Evolutionary conservation across 2,329 filamentous ascomycete species (phyloP), one percentile per base, ranked within the genome.

Genomic region (Pseudocercospora eumusae): DNA sequence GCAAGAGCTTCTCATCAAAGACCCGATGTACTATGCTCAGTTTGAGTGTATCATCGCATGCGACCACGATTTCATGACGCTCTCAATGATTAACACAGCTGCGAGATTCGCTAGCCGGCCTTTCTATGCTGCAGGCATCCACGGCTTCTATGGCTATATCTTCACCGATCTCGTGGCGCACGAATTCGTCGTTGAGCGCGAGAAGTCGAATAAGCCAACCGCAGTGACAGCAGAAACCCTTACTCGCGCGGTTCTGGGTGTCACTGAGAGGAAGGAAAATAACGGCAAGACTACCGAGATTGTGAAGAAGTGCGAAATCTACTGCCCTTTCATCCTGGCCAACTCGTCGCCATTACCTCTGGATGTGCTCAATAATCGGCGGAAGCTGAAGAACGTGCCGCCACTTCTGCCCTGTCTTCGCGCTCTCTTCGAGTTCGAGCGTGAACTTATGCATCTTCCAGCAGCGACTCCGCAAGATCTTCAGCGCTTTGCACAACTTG

Each of bases 131-230:
- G 90, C 92, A 36, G 89, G 88, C 56, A 86, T 89, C 2, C 91
- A 97, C 74, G 95, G 95, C 54, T 84, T 96, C 74, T 98, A 96
- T 75, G 95, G 95, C 60, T 99, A 91, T 79, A 90, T 96, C 68
- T 99, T 99, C 75, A 90, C 90, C 61, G 95, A 99, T 75, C 83
- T 99, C 21, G 92, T 96, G 69, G 84, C 88, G 71, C 95, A 99
- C 75, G 88, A 93, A 71, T 99, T 92, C 73, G 86, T 95, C 63
- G 88, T 99, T 64, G 88, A 96, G 79, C 88, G 95, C 61, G 87
- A 91, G 64, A 88, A 89, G 66, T 88, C 90, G 61, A 98, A 98
- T 72, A 80, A 90, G 11, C 74, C 85, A 20, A 81, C 83, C 0
- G 69, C 78, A 3, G 68, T 64, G 18, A 88, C 87, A 0, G 78